Evolutionary conservation across 345 rosid species (phyloP).

Genomic region (Pistacia integerrima): DNA sequence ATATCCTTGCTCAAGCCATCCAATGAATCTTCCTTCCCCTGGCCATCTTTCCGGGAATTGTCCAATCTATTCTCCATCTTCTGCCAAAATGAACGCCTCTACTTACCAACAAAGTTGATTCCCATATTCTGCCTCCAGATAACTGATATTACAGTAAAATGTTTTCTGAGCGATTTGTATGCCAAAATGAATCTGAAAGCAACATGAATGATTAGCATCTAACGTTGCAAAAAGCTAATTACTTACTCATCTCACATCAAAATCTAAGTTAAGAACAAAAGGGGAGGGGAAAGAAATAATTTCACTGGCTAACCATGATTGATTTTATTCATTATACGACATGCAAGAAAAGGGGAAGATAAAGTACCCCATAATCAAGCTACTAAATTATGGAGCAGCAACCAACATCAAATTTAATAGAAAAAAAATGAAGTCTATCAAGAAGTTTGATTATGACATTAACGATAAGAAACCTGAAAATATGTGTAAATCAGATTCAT

Average conservation of each 20-base stretch:
- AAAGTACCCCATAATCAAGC: background rate
- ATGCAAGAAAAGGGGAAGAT: background rate
- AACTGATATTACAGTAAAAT: background rate
- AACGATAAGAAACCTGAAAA: background rate
- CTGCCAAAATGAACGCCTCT: constrained; percentile 15
- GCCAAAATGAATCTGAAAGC: constrained; percentile 34
- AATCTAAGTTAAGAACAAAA: background rate
- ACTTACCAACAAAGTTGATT: constrained; percentile 22
- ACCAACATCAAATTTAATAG: background rate
- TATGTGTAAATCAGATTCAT: background rate
- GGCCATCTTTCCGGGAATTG: constrained; percentile 39
- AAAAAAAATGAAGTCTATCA: background rate
- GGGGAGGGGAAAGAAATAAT: background rate
- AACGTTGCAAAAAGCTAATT: constrained; percentile 9
- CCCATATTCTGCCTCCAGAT: constrained; percentile 30
- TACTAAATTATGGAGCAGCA: background rate
- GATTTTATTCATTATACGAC: constrained; percentile 7
- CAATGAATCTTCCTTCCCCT: constrained; percentile 46
- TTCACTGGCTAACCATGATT: constrained; percentile 9
- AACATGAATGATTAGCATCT: constrained; percentile 13
- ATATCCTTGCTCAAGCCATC: constrained; percentile 22
- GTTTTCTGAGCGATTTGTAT: constrained; percentile 13
- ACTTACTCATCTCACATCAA: constrained; percentile 12
- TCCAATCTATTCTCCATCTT: constrained; percentile 53
- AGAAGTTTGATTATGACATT: background rate